phyloP scores from a whole-genome alignment of 2,329 filamentous ascomycete genomes.

The Allantophomopsis lycopodina region DNA sequence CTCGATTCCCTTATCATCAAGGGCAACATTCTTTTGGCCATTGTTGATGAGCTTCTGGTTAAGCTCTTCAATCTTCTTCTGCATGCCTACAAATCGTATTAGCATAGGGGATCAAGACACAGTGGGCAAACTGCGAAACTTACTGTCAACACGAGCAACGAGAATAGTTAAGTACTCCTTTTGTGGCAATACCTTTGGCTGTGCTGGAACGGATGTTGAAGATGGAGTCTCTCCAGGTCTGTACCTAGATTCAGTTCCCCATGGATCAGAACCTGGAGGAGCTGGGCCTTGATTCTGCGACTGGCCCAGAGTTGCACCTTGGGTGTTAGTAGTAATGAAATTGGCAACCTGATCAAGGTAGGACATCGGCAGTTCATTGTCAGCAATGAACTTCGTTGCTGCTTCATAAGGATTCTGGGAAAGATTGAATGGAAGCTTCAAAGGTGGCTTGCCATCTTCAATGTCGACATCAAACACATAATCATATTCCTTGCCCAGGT shows the following conservation, averaged over 20 bases:
- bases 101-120: background rate
- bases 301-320: slow-evolving; percentile 71
- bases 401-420: slow-evolving; percentile 87
- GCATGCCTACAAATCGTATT: slow-evolving; percentile 35
- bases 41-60: slow-evolving; percentile 60
- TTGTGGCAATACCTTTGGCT: slow-evolving; percentile 58
- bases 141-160: slow-evolving; percentile 50
- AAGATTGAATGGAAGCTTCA: slow-evolving; percentile 90
- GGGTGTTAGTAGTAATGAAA: slow-evolving; percentile 82
- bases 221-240: slow-evolving; percentile 51
- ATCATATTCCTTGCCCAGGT: slow-evolving; percentile 82
- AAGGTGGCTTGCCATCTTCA: slow-evolving; percentile 79
- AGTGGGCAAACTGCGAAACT: slow-evolving; percentile 8
- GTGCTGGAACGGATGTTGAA: slow-evolving; percentile 21
- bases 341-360: slow-evolving; percentile 89
- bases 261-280: slow-evolving; percentile 50
- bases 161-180: slow-evolving; percentile 67
- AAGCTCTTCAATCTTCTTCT: slow-evolving; percentile 63
- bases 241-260: slow-evolving; percentile 67
- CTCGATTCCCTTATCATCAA: slow-evolving; percentile 60
- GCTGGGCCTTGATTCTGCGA: slow-evolving; percentile 24
- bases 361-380: slow-evolving; percentile 74
- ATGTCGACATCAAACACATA: slow-evolving; percentile 96
- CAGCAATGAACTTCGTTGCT: slow-evolving; percentile 78
- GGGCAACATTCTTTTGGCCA: slow-evolving; percentile 57